Evolutionary conservation across 176 grass and related monocot genomes (phyloP).

Genomic region (Ensete glaucum): DNA sequence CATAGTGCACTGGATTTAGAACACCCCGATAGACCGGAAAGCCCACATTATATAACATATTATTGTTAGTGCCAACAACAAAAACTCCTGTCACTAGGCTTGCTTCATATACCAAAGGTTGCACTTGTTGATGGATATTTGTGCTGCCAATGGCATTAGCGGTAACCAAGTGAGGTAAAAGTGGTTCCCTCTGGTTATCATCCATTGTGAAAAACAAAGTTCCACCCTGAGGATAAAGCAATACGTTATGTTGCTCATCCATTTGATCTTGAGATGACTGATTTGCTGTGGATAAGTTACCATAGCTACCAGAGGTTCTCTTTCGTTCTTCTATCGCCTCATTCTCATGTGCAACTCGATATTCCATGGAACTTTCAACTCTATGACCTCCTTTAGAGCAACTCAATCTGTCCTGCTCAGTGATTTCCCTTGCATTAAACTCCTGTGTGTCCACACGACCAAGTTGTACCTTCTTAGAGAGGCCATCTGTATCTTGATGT

Average conservation of each 20-base stretch:
- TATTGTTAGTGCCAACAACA: constrained; percentile 33
- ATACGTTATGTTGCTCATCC: constrained; percentile 39
- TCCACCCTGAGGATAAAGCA: constrained; percentile 48
- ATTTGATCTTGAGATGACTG: constrained; percentile 16
- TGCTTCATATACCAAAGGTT: constrained; percentile 41
- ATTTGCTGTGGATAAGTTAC: constrained; percentile 12
- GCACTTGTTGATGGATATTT: constrained; percentile 15
- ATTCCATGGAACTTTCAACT: background rate
- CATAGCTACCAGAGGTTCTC: background rate
- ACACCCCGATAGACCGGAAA: constrained; percentile 43
- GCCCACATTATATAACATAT: constrained; percentile 21
- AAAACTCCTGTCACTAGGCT: constrained; percentile 60
- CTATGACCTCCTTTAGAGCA: background rate
- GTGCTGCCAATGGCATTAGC: constrained; percentile 22
- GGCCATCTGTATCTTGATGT: constrained; percentile 10
- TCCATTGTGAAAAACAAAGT: constrained; percentile 40
- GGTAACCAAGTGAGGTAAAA: constrained; percentile 18
- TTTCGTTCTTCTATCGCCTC: constrained; percentile 5
- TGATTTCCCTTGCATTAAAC: background rate
- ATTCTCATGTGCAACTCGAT: background rate
- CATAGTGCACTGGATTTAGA: constrained; percentile 23
- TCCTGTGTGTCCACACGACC: background rate
- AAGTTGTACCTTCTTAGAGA: background rate
- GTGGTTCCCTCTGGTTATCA: constrained; percentile 3
- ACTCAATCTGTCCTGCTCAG: background rate